A percentile compares a stretch with the other conserved stretches of the same genome.
phyloP scores from a whole-genome alignment of 345 rosid species.

The Noccaea bulbosa region DNA sequence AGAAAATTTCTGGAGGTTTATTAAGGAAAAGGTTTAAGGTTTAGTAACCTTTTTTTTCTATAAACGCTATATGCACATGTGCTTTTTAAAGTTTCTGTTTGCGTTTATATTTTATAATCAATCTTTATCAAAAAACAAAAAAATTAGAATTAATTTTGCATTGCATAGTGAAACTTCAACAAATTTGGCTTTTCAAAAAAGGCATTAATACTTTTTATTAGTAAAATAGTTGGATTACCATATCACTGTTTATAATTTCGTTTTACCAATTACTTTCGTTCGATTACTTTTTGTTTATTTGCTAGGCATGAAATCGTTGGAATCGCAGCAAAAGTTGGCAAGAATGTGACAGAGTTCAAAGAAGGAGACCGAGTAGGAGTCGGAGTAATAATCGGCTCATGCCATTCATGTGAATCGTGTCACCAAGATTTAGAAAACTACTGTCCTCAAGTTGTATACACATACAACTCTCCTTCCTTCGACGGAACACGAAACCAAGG shows the following conservation, averaged over 20 bases:
- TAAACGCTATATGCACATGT: background rate
- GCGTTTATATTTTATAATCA: background rate
- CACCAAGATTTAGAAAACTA: constrained; percentile 57
- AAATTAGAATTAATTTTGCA: background rate
- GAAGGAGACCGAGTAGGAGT: constrained; percentile 66
- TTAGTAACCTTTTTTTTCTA: background rate
- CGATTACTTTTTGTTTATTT: background rate
- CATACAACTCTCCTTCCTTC: constrained; percentile 44
- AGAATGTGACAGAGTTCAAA: constrained; percentile 56
- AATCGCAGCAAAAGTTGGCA: constrained; percentile 60
- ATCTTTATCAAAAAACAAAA: no score
- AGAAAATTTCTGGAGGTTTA: background rate
- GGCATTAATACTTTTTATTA: no score
- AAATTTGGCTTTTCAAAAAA: background rate
- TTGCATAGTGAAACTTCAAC: background rate
- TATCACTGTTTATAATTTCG: background rate
- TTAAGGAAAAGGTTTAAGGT: background rate
- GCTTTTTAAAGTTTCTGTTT: background rate
- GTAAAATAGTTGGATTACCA: background rate
- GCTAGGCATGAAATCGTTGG: constrained; percentile 66
- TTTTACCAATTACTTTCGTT: background rate
- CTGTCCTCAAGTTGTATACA: constrained; percentile 48
- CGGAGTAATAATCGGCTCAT: constrained; percentile 60
- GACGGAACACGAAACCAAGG: constrained; percentile 62
- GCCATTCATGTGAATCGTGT: constrained; percentile 55